phyloP scores from a whole-genome alignment of 2,329 filamentous ascomycete genomes.

The Diaporthe sp. region DNA sequence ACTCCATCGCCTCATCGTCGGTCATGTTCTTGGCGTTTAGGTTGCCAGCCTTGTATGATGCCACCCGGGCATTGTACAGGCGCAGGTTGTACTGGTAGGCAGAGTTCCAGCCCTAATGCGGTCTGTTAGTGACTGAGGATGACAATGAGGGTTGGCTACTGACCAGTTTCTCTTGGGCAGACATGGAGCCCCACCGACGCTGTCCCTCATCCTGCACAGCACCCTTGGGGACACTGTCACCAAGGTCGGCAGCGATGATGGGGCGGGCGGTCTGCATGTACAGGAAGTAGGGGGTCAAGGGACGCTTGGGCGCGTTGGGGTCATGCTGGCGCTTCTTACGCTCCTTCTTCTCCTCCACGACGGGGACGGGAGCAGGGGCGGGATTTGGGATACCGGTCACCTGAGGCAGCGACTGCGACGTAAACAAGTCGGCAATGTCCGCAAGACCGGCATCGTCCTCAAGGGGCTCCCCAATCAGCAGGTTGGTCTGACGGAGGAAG shows the following conservation, averaged over 20 bases:
- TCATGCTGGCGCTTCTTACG: slow-evolving; percentile 90
- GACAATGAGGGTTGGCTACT: slow-evolving; percentile 43
- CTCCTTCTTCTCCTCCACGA: slow-evolving; percentile 83
- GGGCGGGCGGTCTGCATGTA: slow-evolving; percentile 91
- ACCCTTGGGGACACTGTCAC: slow-evolving; percentile 82
- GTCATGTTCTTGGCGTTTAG: slow-evolving; percentile 70
- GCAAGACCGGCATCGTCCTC: slow-evolving; percentile 59
- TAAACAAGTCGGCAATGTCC: slow-evolving; percentile 31
- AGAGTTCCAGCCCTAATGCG: slow-evolving; percentile 70
- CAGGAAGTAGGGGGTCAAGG: slow-evolving; percentile 93
- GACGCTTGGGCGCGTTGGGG: slow-evolving; percentile 94
- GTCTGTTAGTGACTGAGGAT: slow-evolving; percentile 18
- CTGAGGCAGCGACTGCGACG: slow-evolving; percentile 42
- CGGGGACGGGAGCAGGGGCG: slow-evolving; percentile 57
- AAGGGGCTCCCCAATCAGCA: slow-evolving; percentile 77
- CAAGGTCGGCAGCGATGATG: slow-evolving; percentile 85
- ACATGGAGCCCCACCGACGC: slow-evolving; percentile 86
- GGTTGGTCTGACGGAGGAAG: slow-evolving; percentile 90
- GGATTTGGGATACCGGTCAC: slow-evolving; percentile 60
- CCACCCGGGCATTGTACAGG: slow-evolving; percentile 75
- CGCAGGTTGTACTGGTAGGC: slow-evolving; percentile 78
- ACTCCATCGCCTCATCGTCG: slow-evolving; percentile 71
- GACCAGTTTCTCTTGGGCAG: slow-evolving; percentile 76
- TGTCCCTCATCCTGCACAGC: slow-evolving; percentile 91
- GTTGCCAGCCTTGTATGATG: slow-evolving; percentile 75